Percentiles rank a stretch among this genome's conserved stretches.
Evolutionary conservation across 2,329 filamentous ascomycete genomes (phyloP).

Genomic region (Aspergillus novoparasiticus): DNA sequence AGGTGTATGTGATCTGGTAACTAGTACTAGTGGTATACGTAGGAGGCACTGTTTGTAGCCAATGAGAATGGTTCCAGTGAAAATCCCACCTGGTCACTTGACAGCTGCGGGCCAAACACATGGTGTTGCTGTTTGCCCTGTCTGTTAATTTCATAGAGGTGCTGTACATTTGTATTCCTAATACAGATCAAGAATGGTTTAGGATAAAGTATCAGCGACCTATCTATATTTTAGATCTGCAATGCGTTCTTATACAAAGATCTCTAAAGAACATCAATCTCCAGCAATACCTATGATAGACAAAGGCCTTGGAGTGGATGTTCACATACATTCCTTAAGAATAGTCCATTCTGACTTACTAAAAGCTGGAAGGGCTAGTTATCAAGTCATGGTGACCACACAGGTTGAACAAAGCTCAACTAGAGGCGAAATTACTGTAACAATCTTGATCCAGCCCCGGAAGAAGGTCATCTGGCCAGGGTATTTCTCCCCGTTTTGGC

Average conservation of each 20-base stretch:
- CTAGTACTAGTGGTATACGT: conserved; percentile 15
- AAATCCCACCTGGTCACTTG: conserved; percentile 45
- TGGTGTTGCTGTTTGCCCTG: conserved; percentile 17
- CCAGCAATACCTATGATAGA: background rate
- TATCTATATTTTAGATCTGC: background rate
- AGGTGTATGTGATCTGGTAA: conserved; percentile 7
- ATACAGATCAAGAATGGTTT: background rate
- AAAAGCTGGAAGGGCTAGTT: background rate
- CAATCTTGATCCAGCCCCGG: conserved; percentile 10
- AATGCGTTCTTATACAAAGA: background rate
- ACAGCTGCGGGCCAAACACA: conserved; percentile 26
- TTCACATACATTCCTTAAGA: background rate
- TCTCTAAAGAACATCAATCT: background rate
- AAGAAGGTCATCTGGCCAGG: conserved; percentile 21
- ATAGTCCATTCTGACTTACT: background rate
- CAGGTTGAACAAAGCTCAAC: background rate
- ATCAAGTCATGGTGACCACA: background rate
- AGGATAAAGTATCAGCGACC: background rate
- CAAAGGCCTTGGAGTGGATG: background rate
- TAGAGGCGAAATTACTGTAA: background rate
- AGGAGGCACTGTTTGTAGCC: conserved; percentile 17
- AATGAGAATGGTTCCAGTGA: conserved; percentile 34
- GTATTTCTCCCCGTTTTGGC: conserved; percentile 5
- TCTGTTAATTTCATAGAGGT: too few species aligned
- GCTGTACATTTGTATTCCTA: background rate